Evolutionary conservation across 495 filamentous ascomycete genomes (phyloP).

Genomic region (Aspergillus nanangensis): DNA sequence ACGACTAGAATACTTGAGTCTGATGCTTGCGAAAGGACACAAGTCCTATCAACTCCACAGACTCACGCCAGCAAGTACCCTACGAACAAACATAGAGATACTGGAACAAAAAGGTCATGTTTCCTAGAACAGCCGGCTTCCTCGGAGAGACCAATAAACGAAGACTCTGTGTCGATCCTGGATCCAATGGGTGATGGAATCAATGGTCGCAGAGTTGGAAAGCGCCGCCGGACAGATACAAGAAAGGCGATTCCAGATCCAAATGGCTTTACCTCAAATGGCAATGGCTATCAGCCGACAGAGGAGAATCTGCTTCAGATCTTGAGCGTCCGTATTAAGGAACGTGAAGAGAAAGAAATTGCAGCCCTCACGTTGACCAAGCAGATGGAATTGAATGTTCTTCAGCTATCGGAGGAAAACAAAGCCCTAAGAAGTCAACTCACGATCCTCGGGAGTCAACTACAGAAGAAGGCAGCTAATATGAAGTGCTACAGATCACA

Average conservation of each 20-base stretch:
- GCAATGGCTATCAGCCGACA: slow-evolving; percentile 17
- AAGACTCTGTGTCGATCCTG: not conserved
- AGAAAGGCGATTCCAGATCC: slow-evolving; percentile 1
- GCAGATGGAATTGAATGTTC: slow-evolving; percentile 22
- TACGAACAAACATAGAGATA: too few species aligned
- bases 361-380: slow-evolving; percentile 16
- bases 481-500: slow-evolving; percentile 13
- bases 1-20: too few species aligned
- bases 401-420: slow-evolving; percentile 23
- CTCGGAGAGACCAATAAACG: too few species aligned
- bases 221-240: slow-evolving; percentile 12
- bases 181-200: not conserved
- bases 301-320: slow-evolving; percentile 36
- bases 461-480: slow-evolving; percentile 17
- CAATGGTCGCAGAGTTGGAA: slow-evolving; percentile 10
- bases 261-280: not conserved
- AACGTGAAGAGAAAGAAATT: slow-evolving; percentile 31
- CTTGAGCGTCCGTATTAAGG: slow-evolving; percentile 27
- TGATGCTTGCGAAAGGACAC: too few species aligned
- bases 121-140: too few species aligned
- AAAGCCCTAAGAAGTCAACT: slow-evolving; percentile 17
- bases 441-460: slow-evolving; percentile 4
- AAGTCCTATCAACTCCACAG: too few species aligned
- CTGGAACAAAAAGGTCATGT: too few species aligned
- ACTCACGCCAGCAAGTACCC: too few species aligned